A percentile compares a stretch with the other conserved stretches of the same genome.
phyloP scores from a whole-genome alignment of 2,329 filamentous ascomycete species.

The Pyricularia sp. region DNA sequence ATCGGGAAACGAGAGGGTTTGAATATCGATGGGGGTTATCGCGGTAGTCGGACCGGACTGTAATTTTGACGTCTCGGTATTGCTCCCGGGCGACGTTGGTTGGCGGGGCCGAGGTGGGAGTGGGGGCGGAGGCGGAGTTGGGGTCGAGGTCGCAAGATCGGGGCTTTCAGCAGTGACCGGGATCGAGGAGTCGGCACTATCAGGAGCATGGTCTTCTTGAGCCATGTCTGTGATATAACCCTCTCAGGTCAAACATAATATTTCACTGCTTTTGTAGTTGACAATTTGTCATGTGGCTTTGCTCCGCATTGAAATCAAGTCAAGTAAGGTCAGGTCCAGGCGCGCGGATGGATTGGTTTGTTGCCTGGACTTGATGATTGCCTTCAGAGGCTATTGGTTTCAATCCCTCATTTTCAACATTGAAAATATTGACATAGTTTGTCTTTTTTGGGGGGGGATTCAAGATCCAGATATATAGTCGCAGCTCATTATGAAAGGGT shows the following conservation, averaged over 20 bases:
- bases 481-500: not conserved
- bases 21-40: constrained; percentile 67
- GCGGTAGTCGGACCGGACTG: constrained; percentile 69
- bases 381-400: not conserved
- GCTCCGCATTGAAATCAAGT: not conserved
- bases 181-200: not conserved
- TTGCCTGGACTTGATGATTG: not conserved
- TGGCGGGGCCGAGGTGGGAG: constrained; percentile 38
- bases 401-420: not conserved
- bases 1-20: constrained; percentile 61
- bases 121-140: constrained; percentile 29
- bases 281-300: not conserved
- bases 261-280: not conserved
- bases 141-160: not conserved
- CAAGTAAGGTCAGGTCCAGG: not conserved
- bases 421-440: not conserved
- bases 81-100: constrained; percentile 16
- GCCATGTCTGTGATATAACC: constrained; percentile 1
- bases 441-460: not conserved
- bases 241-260: not conserved
- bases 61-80: constrained; percentile 14
- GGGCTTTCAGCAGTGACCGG: not conserved
- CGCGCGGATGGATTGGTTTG: not conserved
- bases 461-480: not conserved
- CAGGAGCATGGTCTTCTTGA: not conserved